Conservation (phyloP, 1,284 basidiomycete genomes). For the Microstroma glucosiphilum region DNA sequence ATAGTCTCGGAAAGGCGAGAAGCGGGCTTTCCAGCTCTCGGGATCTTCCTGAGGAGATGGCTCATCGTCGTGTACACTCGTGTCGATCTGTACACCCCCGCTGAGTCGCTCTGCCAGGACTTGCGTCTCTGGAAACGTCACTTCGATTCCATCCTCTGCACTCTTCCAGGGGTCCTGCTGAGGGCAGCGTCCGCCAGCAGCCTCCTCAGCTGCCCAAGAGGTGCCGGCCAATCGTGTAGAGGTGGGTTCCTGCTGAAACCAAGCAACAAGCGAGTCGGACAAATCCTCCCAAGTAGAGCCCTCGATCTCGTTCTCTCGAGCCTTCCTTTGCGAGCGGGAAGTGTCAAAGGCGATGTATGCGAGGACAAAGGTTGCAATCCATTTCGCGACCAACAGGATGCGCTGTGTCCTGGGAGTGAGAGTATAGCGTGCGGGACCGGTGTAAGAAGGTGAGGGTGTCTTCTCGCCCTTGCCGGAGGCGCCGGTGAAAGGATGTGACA, state of each 20-base stretch:
- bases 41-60: constrained; percentile 26
- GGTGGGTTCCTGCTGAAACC: too few relatives aligned
- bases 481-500: too few relatives aligned
- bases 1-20: constrained; percentile 29
- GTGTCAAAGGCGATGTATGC: too few relatives aligned
- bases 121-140: neutral
- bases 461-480: too few relatives aligned
- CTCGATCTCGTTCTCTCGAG: too few relatives aligned
- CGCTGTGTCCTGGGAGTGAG: too few relatives aligned
- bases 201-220: neutral
- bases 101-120: neutral
- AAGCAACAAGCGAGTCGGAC: neutral
- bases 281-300: neutral
- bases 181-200: neutral
- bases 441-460: too few relatives aligned
- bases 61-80: constrained; percentile 33
- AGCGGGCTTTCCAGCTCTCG: constrained; percentile 22
- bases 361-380: too few relatives aligned
- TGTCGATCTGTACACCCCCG: constrained; percentile 27
- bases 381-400: too few relatives aligned
- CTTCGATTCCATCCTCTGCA: neutral
- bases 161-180: constrained; percentile 3
- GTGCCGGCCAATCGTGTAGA: neutral
- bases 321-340: too few relatives aligned
- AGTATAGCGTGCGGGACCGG: too few relatives aligned